Percentiles rank a stretch among this genome's conserved stretches.
Evolutionary conservation across 1,284 basidiomycete genomes (phyloP).

Genomic region (Ganoderma resinaceum): DNA sequence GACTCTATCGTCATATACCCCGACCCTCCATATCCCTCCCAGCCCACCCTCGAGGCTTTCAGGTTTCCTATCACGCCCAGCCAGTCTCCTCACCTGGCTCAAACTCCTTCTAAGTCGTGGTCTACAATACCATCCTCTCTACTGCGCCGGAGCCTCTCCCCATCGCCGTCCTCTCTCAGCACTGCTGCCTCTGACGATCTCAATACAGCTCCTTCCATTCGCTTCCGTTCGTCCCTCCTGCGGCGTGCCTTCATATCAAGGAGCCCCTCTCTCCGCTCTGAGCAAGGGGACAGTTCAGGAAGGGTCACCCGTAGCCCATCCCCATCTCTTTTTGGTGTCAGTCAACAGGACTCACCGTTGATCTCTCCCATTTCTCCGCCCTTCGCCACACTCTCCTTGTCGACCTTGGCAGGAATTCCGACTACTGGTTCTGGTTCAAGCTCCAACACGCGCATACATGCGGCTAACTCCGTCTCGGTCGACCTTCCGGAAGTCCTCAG

Average conservation of each 20-base stretch:
- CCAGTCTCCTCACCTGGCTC: constrained; percentile 10
- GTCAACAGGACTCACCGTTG: background rate
- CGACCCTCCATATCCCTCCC: constrained; percentile 8
- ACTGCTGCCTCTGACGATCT: constrained; percentile 21
- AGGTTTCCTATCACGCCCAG: constrained; percentile 4
- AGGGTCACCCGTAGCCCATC: constrained; percentile 4
- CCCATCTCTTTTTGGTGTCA: background rate
- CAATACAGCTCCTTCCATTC: constrained; percentile 16
- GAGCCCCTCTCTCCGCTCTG: constrained; percentile 17
- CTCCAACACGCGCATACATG: constrained; percentile 4
- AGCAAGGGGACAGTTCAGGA: background rate
- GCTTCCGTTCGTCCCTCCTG: constrained; percentile 25
- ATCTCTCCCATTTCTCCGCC: constrained; percentile 2
- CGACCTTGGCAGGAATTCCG: background rate
- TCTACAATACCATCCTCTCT: constrained; percentile 31
- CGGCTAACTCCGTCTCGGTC: constrained; percentile 3
- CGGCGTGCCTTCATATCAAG: constrained; percentile 14
- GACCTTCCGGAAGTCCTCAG: constrained; percentile 47
- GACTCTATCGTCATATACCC: constrained; percentile 27
- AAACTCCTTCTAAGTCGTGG: constrained; percentile 24
- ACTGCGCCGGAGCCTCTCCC: constrained; percentile 23
- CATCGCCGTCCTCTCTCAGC: constrained; percentile 26
- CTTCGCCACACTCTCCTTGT: constrained; percentile 5
- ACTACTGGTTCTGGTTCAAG: constrained; percentile 12
- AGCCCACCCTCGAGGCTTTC: constrained; percentile 11